Conservation (phyloP, 2,329 filamentous ascomycete species). For the Apiospora rasikravindrae region DNA sequence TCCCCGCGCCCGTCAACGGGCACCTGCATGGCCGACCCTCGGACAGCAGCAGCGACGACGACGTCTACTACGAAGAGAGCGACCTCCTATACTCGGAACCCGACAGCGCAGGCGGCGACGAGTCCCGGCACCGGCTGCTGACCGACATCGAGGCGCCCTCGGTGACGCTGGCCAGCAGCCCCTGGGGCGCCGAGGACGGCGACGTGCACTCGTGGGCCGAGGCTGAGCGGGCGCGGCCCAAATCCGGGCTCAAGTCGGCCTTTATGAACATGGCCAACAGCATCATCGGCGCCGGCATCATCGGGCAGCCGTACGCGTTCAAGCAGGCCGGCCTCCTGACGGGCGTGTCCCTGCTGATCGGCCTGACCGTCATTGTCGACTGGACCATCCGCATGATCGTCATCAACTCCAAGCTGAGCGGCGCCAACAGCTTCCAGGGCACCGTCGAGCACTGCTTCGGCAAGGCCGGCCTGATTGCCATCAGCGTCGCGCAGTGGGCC, state of each 20-base stretch:
- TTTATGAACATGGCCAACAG: constrained; percentile 99
- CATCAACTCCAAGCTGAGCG: constrained; percentile 95
- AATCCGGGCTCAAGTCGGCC: constrained; percentile 82
- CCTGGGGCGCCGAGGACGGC: constrained; percentile 42
- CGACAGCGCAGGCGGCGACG: constrained; percentile 39
- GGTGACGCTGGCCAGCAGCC: constrained; percentile 66
- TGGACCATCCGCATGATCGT: constrained; percentile 99
- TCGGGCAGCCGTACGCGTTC: constrained; percentile 94
- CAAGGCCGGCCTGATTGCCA: constrained; percentile 83
- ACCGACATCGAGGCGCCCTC: constrained; percentile 77
- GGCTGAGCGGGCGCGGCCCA: constrained; percentile 69
- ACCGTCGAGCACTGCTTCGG: constrained; percentile 97
- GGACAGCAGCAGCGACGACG: constrained; percentile 26
- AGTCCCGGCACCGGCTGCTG: constrained; percentile 68
- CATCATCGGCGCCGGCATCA: constrained; percentile 82
- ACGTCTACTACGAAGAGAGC: constrained; percentile 25
- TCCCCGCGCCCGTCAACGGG: constrained; percentile 37
- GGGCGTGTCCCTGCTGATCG: constrained; percentile 78
- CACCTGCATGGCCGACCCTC: constrained; percentile 15
- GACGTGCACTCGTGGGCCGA: constrained; percentile 56
- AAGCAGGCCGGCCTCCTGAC: constrained; percentile 85
- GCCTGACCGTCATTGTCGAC: constrained; percentile 83
- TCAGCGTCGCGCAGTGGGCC: constrained; percentile 90
- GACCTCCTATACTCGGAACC: constrained; percentile 31
- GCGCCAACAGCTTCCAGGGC: constrained; percentile 90